Evolutionary conservation across 805 yeast species (phyloP), one percentile per base, ranked within the genome.

Genomic region (Saccharomycopsis vini): DNA sequence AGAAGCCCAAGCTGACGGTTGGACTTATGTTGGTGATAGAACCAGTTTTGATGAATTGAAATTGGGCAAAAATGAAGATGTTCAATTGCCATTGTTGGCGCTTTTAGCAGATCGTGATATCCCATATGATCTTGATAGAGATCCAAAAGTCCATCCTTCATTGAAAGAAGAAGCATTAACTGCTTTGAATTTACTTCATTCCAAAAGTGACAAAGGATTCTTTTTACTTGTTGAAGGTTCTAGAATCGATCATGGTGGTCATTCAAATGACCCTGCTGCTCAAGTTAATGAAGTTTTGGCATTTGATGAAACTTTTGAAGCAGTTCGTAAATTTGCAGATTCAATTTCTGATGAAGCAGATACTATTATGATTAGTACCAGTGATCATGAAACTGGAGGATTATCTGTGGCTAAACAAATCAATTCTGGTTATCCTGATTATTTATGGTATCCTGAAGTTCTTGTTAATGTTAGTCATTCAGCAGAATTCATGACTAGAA

Each of bases 361-460:
- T 53, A 86, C 95, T 2, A 67, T 82, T 36, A 72, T 86, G 33
- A 68, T 89, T 34, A 77, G 90, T 21, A 87, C 95, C 2, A 81
- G 94, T 20, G 97, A 89, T 61, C 97, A 89, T 66, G 97, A 89
- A 61, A 89, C 97, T 21, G 97, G 97, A 50, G 97, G 97, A 0
- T 69, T 89, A 51, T 82, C 83, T n/a, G 74, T 85, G 37, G 87
- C 95, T 0, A 76, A 89, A 62, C 96, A 89, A 66, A 61, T 83
- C 31, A 57, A 77, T 4, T 60, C 68, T 3, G 58, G 59, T 1
- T 87, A 88, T 59, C 97, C 97, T 1, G 95, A 87, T 46, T 88
- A 88, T 57, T 57, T 77, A 46, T 89, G 96, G 96, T 75, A 71
- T 54, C 97, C 97, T 1, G 78, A 82, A 57, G 85, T 75, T 16